phyloP scores from a whole-genome alignment of 2,329 filamentous ascomycete species.

The Xylaria sp. region DNA sequence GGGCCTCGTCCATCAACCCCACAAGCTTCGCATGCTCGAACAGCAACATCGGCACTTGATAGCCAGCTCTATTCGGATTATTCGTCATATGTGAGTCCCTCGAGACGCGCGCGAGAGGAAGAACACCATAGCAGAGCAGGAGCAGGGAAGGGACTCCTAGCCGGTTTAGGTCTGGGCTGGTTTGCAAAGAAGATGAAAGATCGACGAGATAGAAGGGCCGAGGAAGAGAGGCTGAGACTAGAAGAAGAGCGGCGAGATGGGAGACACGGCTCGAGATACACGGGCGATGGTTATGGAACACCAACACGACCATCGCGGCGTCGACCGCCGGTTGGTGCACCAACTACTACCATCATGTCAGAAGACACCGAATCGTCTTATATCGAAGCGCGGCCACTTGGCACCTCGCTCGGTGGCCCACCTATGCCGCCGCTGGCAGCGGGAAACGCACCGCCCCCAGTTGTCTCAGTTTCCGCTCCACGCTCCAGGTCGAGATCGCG shows the following conservation, averaged over 20 bases:
- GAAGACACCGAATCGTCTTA: conserved; percentile 53
- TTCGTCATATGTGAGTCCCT: conserved; percentile 72
- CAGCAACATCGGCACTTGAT: conserved; percentile 54
- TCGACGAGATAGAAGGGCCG: conserved; percentile 61
- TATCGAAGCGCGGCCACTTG: conserved; percentile 54
- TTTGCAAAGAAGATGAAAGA: conserved; percentile 73
- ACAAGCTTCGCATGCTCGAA: conserved; percentile 59
- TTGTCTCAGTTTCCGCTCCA: conserved; percentile 39
- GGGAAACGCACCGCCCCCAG: conserved; percentile 36
- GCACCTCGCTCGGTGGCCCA: conserved; percentile 48
- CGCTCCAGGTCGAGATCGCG: conserved; percentile 51
- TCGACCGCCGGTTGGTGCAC: conserved; percentile 45
- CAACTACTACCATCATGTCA: conserved; percentile 47
- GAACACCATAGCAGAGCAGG: conserved; percentile 59
- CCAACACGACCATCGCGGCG: conserved; percentile 54
- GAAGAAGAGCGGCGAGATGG: conserved; percentile 67
- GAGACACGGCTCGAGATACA: conserved; percentile 71
- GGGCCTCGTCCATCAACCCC: conserved; percentile 60
- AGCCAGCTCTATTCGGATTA: conserved; percentile 67
- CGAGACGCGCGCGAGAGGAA: conserved; percentile 62
- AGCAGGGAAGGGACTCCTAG: conserved; percentile 67
- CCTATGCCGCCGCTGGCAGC: conserved; percentile 55
- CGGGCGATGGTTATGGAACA: conserved; percentile 72
- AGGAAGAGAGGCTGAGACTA: conserved; percentile 60
- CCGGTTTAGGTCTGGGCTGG: conserved; percentile 74